Conservation (phyloP, 2,329 filamentous ascomycete species). For the Ceratocystiopsis brevicomis region DNA sequence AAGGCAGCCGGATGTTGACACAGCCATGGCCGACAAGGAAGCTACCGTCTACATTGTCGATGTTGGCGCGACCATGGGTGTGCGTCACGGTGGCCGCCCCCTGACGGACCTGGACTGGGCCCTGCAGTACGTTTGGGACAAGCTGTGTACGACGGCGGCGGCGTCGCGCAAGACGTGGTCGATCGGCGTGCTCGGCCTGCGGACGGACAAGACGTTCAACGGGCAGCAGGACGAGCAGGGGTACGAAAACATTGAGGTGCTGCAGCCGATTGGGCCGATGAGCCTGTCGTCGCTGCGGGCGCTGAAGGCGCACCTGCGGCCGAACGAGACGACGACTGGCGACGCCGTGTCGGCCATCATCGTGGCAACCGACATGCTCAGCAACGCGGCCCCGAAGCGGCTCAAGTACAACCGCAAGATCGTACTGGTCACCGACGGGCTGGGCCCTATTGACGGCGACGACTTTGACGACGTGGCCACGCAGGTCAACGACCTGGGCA, state of each 20-base stretch:
- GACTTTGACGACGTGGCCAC: slow-evolving; percentile 49
- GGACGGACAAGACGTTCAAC: slow-evolving; percentile 61
- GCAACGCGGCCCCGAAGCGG: slow-evolving; percentile 50
- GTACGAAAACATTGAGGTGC: slow-evolving; percentile 65
- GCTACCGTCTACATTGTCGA: slow-evolving; percentile 85
- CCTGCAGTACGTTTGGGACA: slow-evolving; percentile 90
- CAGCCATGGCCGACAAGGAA: slow-evolving; percentile 72
- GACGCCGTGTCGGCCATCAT: slow-evolving; percentile 81
- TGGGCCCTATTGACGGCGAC: slow-evolving; percentile 51
- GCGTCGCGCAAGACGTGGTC: slow-evolving; percentile 51
- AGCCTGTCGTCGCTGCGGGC: slow-evolving; percentile 49
- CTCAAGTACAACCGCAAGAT: slow-evolving; percentile 68
- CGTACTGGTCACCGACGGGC: slow-evolving; percentile 68
- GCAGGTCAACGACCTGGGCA: slow-evolving; percentile 57
- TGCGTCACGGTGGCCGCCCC: slow-evolving; percentile 47
- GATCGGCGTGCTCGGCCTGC: slow-evolving; percentile 64
- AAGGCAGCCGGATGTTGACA: neutral
- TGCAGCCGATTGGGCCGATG: slow-evolving; percentile 46
- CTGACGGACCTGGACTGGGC: slow-evolving; percentile 76
- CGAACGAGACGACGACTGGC: slow-evolving; percentile 49
- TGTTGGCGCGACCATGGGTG: slow-evolving; percentile 67
- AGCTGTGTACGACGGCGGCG: slow-evolving; percentile 54
- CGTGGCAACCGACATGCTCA: slow-evolving; percentile 73
- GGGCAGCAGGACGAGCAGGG: slow-evolving; percentile 43
- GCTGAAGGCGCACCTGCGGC: slow-evolving; percentile 43